Conservation (phyloP, 2,329 filamentous ascomycete genomes). For the Dothideomycetes sp. region DNA sequence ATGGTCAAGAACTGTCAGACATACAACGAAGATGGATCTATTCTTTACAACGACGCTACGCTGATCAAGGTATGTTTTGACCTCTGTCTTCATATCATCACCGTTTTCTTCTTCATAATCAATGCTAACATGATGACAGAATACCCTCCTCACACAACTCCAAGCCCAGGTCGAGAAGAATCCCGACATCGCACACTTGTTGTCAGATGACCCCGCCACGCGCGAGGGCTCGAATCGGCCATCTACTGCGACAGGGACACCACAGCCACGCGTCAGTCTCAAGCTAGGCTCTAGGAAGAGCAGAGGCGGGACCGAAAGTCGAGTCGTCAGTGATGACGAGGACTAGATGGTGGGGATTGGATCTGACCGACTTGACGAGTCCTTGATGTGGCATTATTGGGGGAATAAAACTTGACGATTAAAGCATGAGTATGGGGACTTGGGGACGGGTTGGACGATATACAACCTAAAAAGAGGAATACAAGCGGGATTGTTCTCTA, state of each 20-base stretch:
- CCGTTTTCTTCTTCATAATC: constrained; percentile 1
- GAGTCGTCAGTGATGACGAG: constrained; percentile 8
- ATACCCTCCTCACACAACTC: constrained; percentile 41
- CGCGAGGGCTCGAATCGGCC: constrained; percentile 41
- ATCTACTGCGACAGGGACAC: constrained; percentile 50
- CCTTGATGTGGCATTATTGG: too few species aligned
- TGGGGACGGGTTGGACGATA: too few species aligned
- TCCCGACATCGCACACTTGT: constrained; percentile 47
- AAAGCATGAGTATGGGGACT: too few species aligned
- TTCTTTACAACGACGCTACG: constrained; percentile 86
- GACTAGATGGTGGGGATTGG: too few species aligned
- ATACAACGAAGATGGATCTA: constrained; percentile 92
- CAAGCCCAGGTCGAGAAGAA: constrained; percentile 42
- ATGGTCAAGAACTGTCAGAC: constrained; percentile 86
- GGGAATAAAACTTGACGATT: too few species aligned
- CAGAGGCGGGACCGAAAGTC: constrained; percentile 7
- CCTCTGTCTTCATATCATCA: not conserved
- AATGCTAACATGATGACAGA: too few species aligned
- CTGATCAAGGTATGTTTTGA: constrained; percentile 66
- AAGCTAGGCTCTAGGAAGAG: constrained; percentile 51
- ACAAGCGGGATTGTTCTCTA: too few species aligned
- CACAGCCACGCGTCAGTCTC: constrained; percentile 52
- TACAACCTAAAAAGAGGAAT: too few species aligned
- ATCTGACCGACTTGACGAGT: too few species aligned
- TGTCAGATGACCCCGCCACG: constrained; percentile 35